Percentiles rank a stretch among this genome's conserved stretches.
These are phyloP conservation scores for Hyphopichia burtonii DNA, from an alignment of 1,139 yeast species.

Conservation along the genomic window DNA sequence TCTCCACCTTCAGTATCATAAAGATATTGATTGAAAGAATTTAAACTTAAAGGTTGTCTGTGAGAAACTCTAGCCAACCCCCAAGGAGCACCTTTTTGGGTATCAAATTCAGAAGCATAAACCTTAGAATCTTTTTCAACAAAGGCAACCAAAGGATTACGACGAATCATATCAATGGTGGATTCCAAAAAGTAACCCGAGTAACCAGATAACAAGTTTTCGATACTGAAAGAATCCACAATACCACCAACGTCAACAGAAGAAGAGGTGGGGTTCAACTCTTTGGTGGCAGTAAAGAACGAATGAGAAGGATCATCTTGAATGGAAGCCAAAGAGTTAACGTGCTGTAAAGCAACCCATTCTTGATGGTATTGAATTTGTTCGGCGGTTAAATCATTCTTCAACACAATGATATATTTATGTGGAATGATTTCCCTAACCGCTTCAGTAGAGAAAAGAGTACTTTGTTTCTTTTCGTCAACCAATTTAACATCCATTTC, in stretches of 20 bases:
- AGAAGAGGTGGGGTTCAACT: constrained; percentile 10
- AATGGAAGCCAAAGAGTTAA: constrained; percentile 26
- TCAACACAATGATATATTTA: constrained; percentile 75
- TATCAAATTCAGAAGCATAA: constrained; percentile 56
- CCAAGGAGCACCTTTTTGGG: constrained; percentile 92
- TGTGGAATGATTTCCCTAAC: constrained; percentile 61
- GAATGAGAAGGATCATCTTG: constrained; percentile 36
- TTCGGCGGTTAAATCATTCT: constrained; percentile 53
- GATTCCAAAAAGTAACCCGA: constrained; percentile 74
- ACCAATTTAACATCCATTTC: constrained; percentile 4
- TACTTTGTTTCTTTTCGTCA: constrained; percentile 32
- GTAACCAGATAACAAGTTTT: constrained; percentile 58
- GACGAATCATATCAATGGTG: constrained; percentile 68
- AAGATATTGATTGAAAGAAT: constrained; percentile 81
- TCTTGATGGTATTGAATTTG: constrained; percentile 61
- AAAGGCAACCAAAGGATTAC: constrained; percentile 69
- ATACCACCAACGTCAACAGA: constrained; percentile 50
- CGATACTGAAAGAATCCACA: constrained; percentile 62
- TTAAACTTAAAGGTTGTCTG: constrained; percentile 71
- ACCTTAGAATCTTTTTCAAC: constrained; percentile 83
- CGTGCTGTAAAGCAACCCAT: constrained; percentile 55
- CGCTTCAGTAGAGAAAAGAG: constrained; percentile 38
- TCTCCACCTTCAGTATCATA: constrained; percentile 84
- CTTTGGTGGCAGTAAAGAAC: constrained; percentile 32
- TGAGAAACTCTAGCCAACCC: constrained; percentile 94